Conservation (phyloP, 495 filamentous ascomycete genomes). For the Trichoderma reesei region DNA sequence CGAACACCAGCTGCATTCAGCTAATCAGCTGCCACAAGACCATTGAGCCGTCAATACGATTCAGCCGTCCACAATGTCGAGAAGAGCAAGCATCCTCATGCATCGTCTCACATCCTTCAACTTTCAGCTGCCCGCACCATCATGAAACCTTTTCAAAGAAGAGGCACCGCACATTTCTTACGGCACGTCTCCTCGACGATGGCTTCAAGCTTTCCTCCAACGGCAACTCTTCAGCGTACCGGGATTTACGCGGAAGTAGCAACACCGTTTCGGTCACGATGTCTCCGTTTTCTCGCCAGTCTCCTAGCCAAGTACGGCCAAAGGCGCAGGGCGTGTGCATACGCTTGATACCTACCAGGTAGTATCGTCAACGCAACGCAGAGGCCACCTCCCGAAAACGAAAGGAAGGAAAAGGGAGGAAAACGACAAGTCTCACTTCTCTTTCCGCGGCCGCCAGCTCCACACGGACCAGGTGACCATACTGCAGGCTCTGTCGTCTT, state of each 20-base stretch:
- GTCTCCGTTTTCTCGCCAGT: background rate
- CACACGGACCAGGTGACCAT: background rate
- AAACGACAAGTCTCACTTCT: background rate
- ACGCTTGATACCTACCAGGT: background rate
- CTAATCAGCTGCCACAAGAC: background rate
- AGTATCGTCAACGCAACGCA: background rate
- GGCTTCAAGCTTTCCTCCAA: too few relatives aligned
- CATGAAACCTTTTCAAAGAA: background rate
- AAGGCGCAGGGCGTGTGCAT: background rate
- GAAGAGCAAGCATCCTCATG: background rate
- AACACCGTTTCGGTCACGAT: background rate
- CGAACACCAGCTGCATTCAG: background rate
- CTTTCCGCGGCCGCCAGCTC: background rate
- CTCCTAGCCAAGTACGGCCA: background rate
- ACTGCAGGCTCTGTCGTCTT: background rate
- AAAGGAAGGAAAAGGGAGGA: background rate
- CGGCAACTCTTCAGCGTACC: background rate
- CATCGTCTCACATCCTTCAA: background rate
- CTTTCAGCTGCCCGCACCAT: background rate
- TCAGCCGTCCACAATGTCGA: background rate
- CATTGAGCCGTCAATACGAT: background rate
- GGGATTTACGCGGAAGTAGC: background rate
- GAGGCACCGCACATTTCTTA: too few relatives aligned
- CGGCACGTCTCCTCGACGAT: too few relatives aligned
- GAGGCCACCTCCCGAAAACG: background rate